These are phyloP conservation scores for Fonsecaea pedrosoi DNA, from an alignment of 2,329 filamentous ascomycete species.

Conservation along the genomic window DNA sequence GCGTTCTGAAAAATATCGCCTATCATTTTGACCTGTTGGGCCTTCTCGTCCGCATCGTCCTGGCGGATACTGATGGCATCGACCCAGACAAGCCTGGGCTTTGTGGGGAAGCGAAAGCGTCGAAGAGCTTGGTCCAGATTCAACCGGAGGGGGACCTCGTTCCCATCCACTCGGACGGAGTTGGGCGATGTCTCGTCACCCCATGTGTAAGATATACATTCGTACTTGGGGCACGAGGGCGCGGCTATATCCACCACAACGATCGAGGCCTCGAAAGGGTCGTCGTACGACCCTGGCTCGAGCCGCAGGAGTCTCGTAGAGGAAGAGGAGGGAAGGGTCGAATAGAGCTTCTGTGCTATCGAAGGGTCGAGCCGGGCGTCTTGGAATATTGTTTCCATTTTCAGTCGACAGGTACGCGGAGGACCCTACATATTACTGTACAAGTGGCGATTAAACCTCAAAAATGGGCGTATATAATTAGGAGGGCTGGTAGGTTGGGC, in stretches of 20 bases:
- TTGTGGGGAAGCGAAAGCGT: not conserved
- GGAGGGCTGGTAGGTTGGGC: too few relatives aligned
- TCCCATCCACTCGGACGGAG: not conserved
- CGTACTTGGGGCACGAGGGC: slow-evolving; percentile 1
- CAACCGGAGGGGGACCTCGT: not conserved
- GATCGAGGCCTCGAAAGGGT: not conserved
- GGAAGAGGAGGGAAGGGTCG: not conserved
- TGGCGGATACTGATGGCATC: not conserved
- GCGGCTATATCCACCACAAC: slow-evolving; percentile 2
- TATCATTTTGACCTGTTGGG: slow-evolving; percentile 3
- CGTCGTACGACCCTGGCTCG: not conserved
- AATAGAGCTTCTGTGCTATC: slow-evolving; percentile 4
- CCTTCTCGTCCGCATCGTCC: not conserved
- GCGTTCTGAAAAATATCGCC: not conserved
- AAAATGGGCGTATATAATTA: too few relatives aligned
- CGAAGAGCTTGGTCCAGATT: slow-evolving; percentile 1
- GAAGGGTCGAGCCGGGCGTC: slow-evolving; percentile 4
- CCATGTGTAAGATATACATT: slow-evolving; percentile 6
- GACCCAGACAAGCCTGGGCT: not conserved
- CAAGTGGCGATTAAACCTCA: not conserved
- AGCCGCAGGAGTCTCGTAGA: slow-evolving; percentile 1
- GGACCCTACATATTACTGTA: not conserved
- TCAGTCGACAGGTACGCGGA: not conserved
- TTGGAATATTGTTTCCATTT: slow-evolving; percentile 11
- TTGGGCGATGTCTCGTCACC: not conserved